These are phyloP conservation scores for Annona cherimola DNA, from an alignment of 164 flowering plant genomes.

Conservation along the genomic window DNA sequence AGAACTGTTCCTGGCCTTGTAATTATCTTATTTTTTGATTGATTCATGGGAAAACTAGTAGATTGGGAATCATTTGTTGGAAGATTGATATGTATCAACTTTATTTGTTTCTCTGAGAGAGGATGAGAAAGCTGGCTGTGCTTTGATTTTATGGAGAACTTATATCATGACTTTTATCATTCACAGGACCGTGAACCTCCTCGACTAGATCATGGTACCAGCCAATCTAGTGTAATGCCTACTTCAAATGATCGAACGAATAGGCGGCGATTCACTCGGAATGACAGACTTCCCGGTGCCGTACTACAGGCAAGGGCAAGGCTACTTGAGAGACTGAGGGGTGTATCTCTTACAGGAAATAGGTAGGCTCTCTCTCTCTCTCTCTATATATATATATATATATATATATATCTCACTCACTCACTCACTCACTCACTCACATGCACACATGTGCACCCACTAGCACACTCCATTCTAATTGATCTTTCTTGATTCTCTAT, in stretches of 20 bases:
- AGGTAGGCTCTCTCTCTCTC: conserved; percentile 30
- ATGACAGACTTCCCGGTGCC: conserved; percentile 74
- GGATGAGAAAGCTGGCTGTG: neutral
- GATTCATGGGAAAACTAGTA: neutral
- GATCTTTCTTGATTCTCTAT: too few relatives aligned
- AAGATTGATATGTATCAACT: neutral
- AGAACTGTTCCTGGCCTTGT: neutral
- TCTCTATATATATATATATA: too few relatives aligned
- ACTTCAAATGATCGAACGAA: conserved; percentile 22
- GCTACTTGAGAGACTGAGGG: conserved; percentile 79
- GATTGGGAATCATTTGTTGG: neutral
- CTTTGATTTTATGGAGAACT: neutral
- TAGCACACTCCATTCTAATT: too few relatives aligned
- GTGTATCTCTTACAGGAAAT: conserved; percentile 47
- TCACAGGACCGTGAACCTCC: conserved; percentile 44
- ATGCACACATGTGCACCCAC: too few relatives aligned
- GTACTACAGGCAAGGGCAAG: conserved; percentile 85
- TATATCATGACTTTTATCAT: conserved; percentile 5
- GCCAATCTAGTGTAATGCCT: conserved; percentile 20
- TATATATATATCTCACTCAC: too few relatives aligned
- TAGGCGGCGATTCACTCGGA: conserved; percentile 22
- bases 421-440: neutral
- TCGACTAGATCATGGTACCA: conserved; percentile 27
- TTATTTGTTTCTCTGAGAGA: neutral
- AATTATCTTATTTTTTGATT: neutral